Conservation (phyloP, 345 rosid genomes). For the Iberis pinnata region DNA sequence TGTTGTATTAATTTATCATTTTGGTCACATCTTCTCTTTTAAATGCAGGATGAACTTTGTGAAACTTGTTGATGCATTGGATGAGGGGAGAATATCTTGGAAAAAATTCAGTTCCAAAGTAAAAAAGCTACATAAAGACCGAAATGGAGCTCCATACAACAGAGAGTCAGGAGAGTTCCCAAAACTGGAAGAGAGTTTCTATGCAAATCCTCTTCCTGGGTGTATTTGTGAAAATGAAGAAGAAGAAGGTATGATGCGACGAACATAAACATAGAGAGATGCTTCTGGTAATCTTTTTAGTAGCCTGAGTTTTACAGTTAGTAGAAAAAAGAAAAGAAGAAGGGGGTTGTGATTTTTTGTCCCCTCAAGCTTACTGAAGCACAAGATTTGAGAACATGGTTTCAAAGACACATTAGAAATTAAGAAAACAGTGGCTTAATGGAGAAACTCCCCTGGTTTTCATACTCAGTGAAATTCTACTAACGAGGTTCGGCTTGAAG, state of each 20-base stretch:
- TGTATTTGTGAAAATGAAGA: slow-evolving; percentile 53
- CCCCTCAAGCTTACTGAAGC: slow-evolving; percentile 19
- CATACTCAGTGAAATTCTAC: no score
- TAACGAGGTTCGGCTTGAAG: slow-evolving; percentile 12
- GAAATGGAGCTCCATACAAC: slow-evolving; percentile 61
- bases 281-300: slow-evolving; percentile 15
- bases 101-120: slow-evolving; percentile 76
- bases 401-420: slow-evolving; percentile 10
- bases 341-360: slow-evolving; percentile 3
- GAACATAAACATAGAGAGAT: slow-evolving; percentile 5
- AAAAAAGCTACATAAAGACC: slow-evolving; percentile 66
- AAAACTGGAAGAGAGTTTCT: slow-evolving; percentile 65
- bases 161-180: slow-evolving; percentile 30
- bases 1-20: background rate
- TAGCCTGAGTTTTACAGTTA: slow-evolving; percentile 11
- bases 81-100: slow-evolving; percentile 74
- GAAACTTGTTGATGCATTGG: slow-evolving; percentile 66
- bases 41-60: slow-evolving; percentile 74
- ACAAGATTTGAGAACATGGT: slow-evolving; percentile 23
- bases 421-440: slow-evolving; percentile 1
- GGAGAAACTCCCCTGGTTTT: no score
- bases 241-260: slow-evolving; percentile 16
- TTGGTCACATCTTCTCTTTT: background rate
- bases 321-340: slow-evolving; percentile 8
- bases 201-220: slow-evolving; percentile 83